phyloP scores from a whole-genome alignment of 371 early-diverging fungal genomes.

The Mortierella sp. region DNA sequence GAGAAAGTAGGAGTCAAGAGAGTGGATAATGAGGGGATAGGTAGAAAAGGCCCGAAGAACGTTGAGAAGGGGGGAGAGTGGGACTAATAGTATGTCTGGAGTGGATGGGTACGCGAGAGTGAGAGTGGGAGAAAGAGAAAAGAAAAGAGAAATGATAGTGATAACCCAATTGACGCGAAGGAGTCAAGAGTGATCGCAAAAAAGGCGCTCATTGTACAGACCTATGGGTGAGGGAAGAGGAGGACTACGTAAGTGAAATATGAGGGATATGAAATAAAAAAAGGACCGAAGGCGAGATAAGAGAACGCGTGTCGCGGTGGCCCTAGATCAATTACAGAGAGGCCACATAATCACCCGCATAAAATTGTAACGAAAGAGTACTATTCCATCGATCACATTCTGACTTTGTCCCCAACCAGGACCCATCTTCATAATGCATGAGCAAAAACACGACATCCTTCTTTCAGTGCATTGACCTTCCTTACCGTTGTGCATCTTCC shows the following conservation, averaged over 20 bases:
- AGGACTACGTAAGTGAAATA: no score
- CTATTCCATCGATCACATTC: background rate
- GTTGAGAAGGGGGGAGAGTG: no score
- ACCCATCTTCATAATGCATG: background rate
- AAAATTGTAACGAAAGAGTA: no score
- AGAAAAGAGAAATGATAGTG: background rate
- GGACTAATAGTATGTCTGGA: no score
- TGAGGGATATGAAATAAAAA: no score
- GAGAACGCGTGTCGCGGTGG: background rate
- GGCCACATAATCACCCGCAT: no score
- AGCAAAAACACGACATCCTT: background rate
- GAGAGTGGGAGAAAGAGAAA: no score
- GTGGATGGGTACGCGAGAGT: no score
- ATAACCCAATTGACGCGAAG: background rate
- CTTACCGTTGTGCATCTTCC: background rate
- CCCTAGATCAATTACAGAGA: background rate
- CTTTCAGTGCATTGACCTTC: background rate
- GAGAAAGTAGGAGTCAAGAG: background rate
- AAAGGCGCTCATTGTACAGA: background rate
- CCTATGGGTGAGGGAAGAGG: background rate
- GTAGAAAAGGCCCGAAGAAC: no score
- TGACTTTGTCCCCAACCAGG: background rate
- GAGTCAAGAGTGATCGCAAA: background rate
- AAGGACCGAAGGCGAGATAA: background rate
- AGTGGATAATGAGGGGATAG: no score